Evolutionary conservation across 2,329 filamentous ascomycete species (phyloP).

Genomic region (Raffaelea deltoideospora): DNA sequence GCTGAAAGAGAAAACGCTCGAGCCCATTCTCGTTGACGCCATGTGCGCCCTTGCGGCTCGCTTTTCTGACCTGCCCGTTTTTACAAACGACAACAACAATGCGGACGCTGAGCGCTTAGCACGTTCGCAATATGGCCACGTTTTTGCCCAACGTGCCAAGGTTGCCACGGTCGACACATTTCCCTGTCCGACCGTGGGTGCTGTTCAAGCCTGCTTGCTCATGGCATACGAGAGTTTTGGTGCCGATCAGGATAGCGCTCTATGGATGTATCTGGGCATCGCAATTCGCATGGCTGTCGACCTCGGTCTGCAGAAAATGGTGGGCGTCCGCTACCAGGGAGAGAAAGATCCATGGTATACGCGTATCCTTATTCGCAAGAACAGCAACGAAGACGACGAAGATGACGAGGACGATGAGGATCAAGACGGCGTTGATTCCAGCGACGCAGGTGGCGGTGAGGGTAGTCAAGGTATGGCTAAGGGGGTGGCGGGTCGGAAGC

Average conservation of each 20-base stretch:
- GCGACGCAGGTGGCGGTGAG: slow-evolving; percentile 10
- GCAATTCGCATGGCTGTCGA: slow-evolving; percentile 75
- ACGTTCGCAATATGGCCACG: slow-evolving; percentile 54
- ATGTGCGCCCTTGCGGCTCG: slow-evolving; percentile 70
- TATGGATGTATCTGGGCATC: slow-evolving; percentile 89
- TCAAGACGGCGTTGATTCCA: slow-evolving; percentile 8
- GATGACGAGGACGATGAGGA: slow-evolving; percentile 10
- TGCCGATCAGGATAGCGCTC: slow-evolving; percentile 70
- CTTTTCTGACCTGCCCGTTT: slow-evolving; percentile 52
- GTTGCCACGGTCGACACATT: slow-evolving; percentile 72
- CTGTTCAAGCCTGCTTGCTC: slow-evolving; percentile 69
- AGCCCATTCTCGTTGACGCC: slow-evolving; percentile 73
- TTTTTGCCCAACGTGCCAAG: slow-evolving; percentile 71
- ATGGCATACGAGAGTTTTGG: slow-evolving; percentile 85
- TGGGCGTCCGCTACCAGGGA: slow-evolving; percentile 52
- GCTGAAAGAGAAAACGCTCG: slow-evolving; percentile 65
- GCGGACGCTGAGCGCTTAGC: slow-evolving; percentile 16
- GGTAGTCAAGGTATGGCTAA: neutral
- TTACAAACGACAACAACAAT: slow-evolving; percentile 31
- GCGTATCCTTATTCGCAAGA: slow-evolving; percentile 25
- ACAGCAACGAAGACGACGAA: slow-evolving; percentile 10
- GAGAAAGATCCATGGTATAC: slow-evolving; percentile 34
- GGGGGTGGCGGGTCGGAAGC: neutral
- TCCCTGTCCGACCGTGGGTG: slow-evolving; percentile 66
- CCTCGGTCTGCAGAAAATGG: slow-evolving; percentile 66